Percentiles rank a stretch among this genome's conserved stretches.
Evolutionary conservation across 768 basidiomycete genomes (phyloP).

Genomic region (Mycena maculata): DNA sequence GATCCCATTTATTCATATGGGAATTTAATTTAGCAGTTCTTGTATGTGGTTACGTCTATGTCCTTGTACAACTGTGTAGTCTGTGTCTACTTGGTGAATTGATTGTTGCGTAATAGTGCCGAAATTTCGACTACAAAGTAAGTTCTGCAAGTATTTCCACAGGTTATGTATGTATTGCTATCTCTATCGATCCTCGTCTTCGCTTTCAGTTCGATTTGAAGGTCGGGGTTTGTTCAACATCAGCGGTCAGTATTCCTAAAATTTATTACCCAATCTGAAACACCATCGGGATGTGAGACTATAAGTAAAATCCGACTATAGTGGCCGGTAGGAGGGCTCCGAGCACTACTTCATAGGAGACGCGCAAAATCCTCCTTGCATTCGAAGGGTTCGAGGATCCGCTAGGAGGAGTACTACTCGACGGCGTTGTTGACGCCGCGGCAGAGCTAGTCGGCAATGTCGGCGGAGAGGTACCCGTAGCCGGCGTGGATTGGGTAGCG

Average conservation of each 20-base stretch:
- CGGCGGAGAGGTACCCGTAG: not conserved
- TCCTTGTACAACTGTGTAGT: no score
- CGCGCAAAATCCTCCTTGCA: not conserved
- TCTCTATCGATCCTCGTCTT: no score
- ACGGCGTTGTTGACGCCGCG: not conserved
- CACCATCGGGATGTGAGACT: not conserved
- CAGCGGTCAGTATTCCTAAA: not conserved
- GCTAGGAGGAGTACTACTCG: not conserved
- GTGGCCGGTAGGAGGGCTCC: not conserved
- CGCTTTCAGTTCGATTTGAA: no score
- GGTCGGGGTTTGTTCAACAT: no score
- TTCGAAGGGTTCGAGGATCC: not conserved
- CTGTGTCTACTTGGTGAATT: no score
- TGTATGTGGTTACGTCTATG: no score
- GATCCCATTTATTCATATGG: no score
- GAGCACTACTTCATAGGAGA: not conserved
- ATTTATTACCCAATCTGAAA: not conserved
- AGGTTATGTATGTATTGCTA: no score
- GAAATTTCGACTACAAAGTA: no score
- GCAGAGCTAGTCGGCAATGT: not conserved
- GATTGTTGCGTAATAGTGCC: no score
- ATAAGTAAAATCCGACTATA: not conserved
- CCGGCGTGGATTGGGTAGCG: not conserved
- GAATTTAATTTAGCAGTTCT: no score
- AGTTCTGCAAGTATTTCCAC: no score